Evolutionary conservation across 352 stramenopile species (phyloP).

Genomic region (Phytophthora pisi): DNA sequence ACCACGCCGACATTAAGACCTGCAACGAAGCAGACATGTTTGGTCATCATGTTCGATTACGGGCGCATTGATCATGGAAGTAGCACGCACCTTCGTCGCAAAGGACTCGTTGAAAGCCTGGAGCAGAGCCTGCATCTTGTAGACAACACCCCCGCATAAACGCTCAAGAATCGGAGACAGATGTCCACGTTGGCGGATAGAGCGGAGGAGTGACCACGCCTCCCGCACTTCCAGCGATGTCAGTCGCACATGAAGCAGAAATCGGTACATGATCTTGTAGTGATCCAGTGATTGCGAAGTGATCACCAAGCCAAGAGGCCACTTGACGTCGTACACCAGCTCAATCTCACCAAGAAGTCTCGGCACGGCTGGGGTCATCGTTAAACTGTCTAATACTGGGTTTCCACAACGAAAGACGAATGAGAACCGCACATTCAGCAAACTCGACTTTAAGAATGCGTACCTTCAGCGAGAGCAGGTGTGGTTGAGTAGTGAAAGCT

Average conservation of each 20-base stretch:
- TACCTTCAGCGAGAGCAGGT: slow-evolving; percentile 48
- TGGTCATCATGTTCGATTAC: neutral
- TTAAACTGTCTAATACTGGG: slow-evolving; percentile 46
- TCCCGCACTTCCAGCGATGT: slow-evolving; percentile 52
- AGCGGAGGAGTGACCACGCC: slow-evolving; percentile 42
- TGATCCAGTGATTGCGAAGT: slow-evolving; percentile 36
- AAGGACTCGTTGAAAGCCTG: slow-evolving; percentile 58
- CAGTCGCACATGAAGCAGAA: slow-evolving; percentile 51
- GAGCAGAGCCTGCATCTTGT: slow-evolving; percentile 50
- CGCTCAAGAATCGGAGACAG: slow-evolving; percentile 26
- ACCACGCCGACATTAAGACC: slow-evolving; percentile 51
- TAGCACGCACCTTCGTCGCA: slow-evolving; percentile 38
- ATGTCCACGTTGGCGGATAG: slow-evolving; percentile 21
- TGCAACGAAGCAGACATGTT: slow-evolving; percentile 18
- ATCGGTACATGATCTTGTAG: slow-evolving; percentile 53
- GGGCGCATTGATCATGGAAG: neutral
- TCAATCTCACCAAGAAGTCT: slow-evolving; percentile 52
- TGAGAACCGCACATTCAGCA: neutral
- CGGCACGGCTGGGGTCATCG: slow-evolving; percentile 36
- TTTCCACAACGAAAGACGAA: neutral
- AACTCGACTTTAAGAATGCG: slow-evolving; percentile 2
- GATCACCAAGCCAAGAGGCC: slow-evolving; percentile 57
- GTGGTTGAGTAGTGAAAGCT: slow-evolving; percentile 59
- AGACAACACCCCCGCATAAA: slow-evolving; percentile 37
- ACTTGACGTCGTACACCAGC: slow-evolving; percentile 51